Evolutionary conservation across 1,139 yeast species (phyloP).

Genomic region (Protomyces pachydermus): DNA sequence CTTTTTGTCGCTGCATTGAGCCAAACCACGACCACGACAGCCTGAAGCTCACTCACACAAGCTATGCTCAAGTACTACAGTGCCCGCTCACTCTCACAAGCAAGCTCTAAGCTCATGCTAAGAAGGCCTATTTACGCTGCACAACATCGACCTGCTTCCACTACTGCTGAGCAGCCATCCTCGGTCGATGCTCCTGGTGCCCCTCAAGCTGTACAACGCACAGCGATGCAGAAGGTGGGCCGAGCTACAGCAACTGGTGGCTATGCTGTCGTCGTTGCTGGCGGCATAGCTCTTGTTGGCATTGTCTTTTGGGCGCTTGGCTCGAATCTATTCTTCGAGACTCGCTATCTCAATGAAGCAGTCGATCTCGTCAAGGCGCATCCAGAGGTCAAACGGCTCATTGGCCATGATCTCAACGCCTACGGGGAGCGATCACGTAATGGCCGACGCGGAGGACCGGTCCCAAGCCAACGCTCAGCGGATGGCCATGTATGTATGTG

Average conservation of each 20-base stretch:
- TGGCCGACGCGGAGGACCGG: slow-evolving; percentile 20
- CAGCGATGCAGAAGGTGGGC: slow-evolving; percentile 9
- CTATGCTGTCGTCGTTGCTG: slow-evolving; percentile 12
- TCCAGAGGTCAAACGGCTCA: slow-evolving; percentile 30
- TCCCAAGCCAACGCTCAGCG: slow-evolving; percentile 8
- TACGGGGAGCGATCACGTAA: slow-evolving; percentile 20
- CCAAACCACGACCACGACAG: too few relatives aligned
- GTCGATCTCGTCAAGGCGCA: slow-evolving; percentile 37
- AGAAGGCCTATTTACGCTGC: too few relatives aligned
- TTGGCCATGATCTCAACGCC: slow-evolving; percentile 15
- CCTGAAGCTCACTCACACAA: too few relatives aligned
- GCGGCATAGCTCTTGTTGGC: slow-evolving; percentile 19
- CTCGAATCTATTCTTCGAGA: slow-evolving; percentile 20
- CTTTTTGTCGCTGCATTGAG: too few relatives aligned
- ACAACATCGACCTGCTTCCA: background rate
- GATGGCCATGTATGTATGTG: slow-evolving; percentile 22
- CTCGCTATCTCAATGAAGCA: slow-evolving; percentile 20
- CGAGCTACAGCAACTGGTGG: slow-evolving; percentile 23
- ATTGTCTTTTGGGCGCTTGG: slow-evolving; percentile 23
- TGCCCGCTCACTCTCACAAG: too few relatives aligned
- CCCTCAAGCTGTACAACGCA: background rate
- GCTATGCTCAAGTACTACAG: too few relatives aligned
- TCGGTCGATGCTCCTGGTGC: background rate
- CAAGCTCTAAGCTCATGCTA: too few relatives aligned
- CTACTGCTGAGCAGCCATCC: background rate